Evolutionary conservation across 73 alveolate species (phyloP).

Genomic region (Breviolum minutum): DNA sequence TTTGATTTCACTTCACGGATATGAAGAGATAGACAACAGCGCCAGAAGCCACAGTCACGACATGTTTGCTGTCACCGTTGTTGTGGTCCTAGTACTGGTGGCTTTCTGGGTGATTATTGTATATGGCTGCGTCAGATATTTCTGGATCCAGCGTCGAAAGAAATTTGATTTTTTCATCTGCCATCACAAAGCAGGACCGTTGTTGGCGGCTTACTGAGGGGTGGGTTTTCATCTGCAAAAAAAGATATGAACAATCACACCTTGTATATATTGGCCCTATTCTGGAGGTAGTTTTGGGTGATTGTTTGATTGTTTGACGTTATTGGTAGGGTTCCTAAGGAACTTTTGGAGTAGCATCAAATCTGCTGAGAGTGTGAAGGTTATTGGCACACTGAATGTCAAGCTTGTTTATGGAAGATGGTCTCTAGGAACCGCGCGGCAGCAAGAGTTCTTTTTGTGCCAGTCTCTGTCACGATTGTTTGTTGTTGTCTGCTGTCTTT

Average conservation of each 20-base stretch:
- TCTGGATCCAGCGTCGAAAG: background rate
- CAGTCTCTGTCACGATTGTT: too few species aligned
- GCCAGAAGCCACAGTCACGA: background rate
- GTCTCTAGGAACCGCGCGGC: too few species aligned
- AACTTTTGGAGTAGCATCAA: too few species aligned
- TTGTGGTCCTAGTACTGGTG: background rate
- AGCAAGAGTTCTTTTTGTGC: too few species aligned
- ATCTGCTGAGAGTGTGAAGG: too few species aligned
- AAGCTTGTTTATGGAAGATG: too few species aligned
- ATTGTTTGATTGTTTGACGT: too few species aligned
- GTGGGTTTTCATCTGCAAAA: background rate
- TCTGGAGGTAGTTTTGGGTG: background rate
- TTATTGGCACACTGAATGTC: too few species aligned
- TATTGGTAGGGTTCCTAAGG: too few species aligned
- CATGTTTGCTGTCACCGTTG: background rate
- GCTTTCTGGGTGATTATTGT: slow-evolving; percentile 1
- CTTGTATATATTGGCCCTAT: too few species aligned
- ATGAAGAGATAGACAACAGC: background rate
- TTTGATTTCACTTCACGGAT: background rate
- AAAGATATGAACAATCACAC: background rate
- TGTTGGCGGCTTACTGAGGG: background rate
- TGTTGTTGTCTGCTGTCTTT: too few species aligned
- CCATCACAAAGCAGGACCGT: slow-evolving; percentile 9
- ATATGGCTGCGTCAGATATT: background rate
- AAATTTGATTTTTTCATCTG: background rate